Base-by-base conservation (phyloP, 2,329 filamentous ascomycete species). In the Kalaharituber pfeilii region DNA sequence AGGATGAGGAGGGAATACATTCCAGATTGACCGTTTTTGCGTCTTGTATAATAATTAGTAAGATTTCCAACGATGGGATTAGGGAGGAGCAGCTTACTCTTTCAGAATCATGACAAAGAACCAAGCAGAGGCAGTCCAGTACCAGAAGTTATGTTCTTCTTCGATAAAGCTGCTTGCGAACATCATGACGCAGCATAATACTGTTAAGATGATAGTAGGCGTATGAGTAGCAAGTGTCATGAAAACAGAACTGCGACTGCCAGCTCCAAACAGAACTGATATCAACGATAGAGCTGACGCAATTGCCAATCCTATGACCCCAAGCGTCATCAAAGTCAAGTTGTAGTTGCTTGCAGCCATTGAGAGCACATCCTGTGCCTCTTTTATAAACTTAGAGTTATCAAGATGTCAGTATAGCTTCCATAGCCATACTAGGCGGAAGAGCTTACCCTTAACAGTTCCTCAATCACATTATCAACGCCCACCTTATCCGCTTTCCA, bases 91-190 rank as follows among this genome's bases (percentile, higher is more conserved):
- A 7, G 56, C 54, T 33, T 68, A 69, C 64, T 70, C 69, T 60
- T 71, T 74, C 42, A 76, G 59, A 28, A 71, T 72, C 11, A 82
- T 69, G 27, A 73, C 70, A 1, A 72, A 68, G 28, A 83, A 65
- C 84, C 84, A 93, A 5, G 78, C 76, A 0, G 82, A 80, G 0
- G 82, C 77, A 1, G 79, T 70, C 87, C 89, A 96, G 69, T 98
- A 96, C 91, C 91, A 98, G 66, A 94, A 95, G 62, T 96, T 86
- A 50, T 98, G 91, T 67, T 98, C 91, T 69, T 98, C 91, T 68
- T 98, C 91, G 1, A 98, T 86, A 67, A 91, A 98, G 65, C 88
- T 96, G 66, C 86, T 94, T 8, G 88, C 89, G 69, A 96, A 96
- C 88, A 96, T 96, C 79, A 95, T 93, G 33, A 78, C 67, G 1